Conservation (phyloP, 768 basidiomycete species). For the Boletus barrowsii region DNA sequence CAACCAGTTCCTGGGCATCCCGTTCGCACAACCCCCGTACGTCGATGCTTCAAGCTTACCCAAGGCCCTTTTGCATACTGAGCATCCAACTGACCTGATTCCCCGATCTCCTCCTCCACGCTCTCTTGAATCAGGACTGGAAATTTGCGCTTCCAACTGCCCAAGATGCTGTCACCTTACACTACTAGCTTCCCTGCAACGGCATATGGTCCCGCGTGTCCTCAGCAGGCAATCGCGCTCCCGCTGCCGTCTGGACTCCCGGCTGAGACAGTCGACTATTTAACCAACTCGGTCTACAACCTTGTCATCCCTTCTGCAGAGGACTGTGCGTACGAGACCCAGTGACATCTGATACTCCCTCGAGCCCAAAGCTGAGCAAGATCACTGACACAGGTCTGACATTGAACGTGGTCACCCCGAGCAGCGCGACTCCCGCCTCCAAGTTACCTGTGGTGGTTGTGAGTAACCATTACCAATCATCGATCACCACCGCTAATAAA, state of each 20-base stretch:
- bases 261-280: conserved; percentile 15
- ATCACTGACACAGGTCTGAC: conserved; percentile 39
- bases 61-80: too few relatives aligned
- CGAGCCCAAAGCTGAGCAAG: not conserved
- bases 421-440: conserved; percentile 35
- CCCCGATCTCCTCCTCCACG: too few relatives aligned
- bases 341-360: too few relatives aligned
- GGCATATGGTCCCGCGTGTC: conserved; percentile 8
- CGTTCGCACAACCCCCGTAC: conserved; percentile 39
- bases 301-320: conserved; percentile 36
- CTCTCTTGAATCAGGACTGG: conserved; percentile 21
- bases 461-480: conserved; percentile 15
- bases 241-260: conserved; percentile 13
- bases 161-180: conserved; percentile 5
- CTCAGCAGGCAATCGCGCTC: conserved; percentile 4
- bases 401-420: conserved; percentile 50
- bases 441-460: conserved; percentile 56
- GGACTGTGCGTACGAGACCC: conserved; percentile 40
- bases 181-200: conserved; percentile 4
- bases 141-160: conserved; percentile 34
- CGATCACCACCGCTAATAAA: not conserved
- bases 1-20: conserved; percentile 39
- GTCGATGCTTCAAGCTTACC: conserved; percentile 1
- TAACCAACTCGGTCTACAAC: conserved; percentile 29
- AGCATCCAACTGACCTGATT: too few relatives aligned